These are phyloP conservation scores for Anthostomella pinea DNA, from an alignment of 2,329 filamentous ascomycete species.

Conservation along the genomic window DNA sequence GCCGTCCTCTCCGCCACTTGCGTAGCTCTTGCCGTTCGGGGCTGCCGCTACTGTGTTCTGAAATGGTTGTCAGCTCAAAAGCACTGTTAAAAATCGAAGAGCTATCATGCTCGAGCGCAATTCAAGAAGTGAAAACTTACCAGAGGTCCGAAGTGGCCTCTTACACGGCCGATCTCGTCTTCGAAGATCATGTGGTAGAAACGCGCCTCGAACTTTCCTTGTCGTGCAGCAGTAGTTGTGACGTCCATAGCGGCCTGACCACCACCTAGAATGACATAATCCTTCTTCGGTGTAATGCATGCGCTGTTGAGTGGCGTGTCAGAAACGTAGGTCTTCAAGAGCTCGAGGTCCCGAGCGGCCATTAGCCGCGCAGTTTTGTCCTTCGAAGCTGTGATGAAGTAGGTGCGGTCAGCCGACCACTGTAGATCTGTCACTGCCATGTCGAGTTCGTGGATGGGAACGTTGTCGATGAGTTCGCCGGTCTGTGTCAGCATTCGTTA, in stretches of 20 bases:
- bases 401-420: constrained; percentile 89
- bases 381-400: constrained; percentile 97
- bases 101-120: no score
- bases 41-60: constrained; percentile 91
- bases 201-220: constrained; percentile 98
- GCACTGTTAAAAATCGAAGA: neutral
- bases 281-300: constrained; percentile 90
- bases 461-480: constrained; percentile 77
- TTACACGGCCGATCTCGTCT: constrained; percentile 95
- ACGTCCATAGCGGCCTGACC: constrained; percentile 99
- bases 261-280: constrained; percentile 96
- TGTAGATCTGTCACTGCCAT: constrained; percentile 86
- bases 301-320: constrained; percentile 97
- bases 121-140: constrained; percentile 29
- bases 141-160: constrained; percentile 93
- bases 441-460: constrained; percentile 82
- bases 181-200: constrained; percentile 99
- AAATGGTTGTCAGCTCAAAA: constrained; percentile 6
- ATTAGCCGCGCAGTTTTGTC: constrained; percentile 92
- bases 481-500: constrained; percentile 45
- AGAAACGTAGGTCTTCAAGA: constrained; percentile 87
- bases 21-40: constrained; percentile 88
- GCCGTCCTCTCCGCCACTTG: constrained; percentile 94
- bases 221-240: constrained; percentile 86
- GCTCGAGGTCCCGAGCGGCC: constrained; percentile 78